Evolutionary conservation across 192 early-diverging fungal species (phyloP).

Genomic region (Podila clonocystis): DNA sequence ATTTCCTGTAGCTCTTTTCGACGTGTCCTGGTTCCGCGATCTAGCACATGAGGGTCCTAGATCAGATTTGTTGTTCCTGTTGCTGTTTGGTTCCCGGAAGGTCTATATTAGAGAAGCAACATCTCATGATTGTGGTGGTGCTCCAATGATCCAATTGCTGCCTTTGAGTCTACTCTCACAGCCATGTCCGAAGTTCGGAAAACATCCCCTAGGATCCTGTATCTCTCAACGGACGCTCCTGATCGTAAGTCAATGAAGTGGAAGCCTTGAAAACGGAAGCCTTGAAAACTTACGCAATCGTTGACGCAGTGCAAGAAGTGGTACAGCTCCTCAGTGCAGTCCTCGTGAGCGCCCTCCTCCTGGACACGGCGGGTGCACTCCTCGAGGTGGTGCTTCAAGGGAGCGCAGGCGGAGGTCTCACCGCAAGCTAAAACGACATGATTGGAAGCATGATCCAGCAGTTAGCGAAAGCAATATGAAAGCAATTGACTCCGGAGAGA

Average conservation of each 20-base stretch:
- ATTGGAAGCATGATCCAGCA: not conserved
- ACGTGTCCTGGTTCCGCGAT: too few species aligned
- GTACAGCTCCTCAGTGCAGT: constrained; percentile 84
- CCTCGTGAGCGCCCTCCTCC: constrained; percentile 72
- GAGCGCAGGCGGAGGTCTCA: constrained; percentile 68
- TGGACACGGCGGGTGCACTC: constrained; percentile 82
- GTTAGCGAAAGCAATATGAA: not conserved
- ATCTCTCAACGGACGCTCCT: not conserved
- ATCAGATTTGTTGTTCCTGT: too few species aligned
- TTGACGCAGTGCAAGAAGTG: constrained; percentile 87
- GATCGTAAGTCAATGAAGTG: not conserved
- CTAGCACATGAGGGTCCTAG: too few species aligned
- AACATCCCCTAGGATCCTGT: not conserved
- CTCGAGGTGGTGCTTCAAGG: constrained; percentile 80
- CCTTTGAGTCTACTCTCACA: too few species aligned
- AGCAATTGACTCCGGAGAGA: too few species aligned
- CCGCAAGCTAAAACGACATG: constrained; percentile 61
- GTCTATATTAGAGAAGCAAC: too few species aligned
- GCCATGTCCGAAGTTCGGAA: not conserved
- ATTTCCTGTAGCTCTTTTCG: too few species aligned
- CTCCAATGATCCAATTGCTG: too few species aligned
- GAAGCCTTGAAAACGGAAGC: not conserved
- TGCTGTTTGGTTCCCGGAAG: too few species aligned
- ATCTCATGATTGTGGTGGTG: too few species aligned
- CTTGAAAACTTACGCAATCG: constrained; percentile 75